phyloP scores from a whole-genome alignment of 768 basidiomycete genomes.

The Coprinopsis sp. region DNA sequence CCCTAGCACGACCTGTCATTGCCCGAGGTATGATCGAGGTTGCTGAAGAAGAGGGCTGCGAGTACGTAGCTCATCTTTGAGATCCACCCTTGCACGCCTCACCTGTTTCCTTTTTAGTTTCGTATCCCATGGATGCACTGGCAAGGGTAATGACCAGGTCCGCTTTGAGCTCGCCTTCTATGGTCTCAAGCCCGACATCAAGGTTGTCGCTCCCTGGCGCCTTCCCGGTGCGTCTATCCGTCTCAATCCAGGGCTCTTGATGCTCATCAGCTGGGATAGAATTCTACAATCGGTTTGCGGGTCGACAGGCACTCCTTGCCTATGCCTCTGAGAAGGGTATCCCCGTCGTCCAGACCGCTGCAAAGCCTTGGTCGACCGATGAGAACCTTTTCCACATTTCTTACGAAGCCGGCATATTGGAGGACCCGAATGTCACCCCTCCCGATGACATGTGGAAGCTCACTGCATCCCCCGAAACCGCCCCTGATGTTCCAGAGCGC shows the following conservation, averaged over 20 bases:
- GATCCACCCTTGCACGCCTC: not conserved
- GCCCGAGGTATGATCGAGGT: slow-evolving; percentile 97
- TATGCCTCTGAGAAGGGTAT: slow-evolving; percentile 87
- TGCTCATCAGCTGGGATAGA: slow-evolving; percentile 36
- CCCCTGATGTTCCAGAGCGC: slow-evolving; percentile 73
- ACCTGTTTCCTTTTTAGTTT: slow-evolving; percentile 50
- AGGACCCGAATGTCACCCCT: slow-evolving; percentile 92
- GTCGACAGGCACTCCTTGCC: slow-evolving; percentile 86
- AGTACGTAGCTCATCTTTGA: slow-evolving; percentile 49
- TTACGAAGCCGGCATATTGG: slow-evolving; percentile 98
- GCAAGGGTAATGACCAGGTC: slow-evolving; percentile 99
- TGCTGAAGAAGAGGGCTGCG: slow-evolving; percentile 90
- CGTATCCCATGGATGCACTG: slow-evolving; percentile 98
- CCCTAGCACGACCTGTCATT: slow-evolving; percentile 96
- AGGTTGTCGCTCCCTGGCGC: slow-evolving; percentile 98
- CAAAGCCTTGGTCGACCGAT: slow-evolving; percentile 99
- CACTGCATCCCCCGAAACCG: slow-evolving; percentile 75
- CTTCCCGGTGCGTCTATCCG: slow-evolving; percentile 62
- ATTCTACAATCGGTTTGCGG: slow-evolving; percentile 97
- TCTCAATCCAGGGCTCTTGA: not conserved
- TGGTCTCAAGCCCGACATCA: slow-evolving; percentile 96
- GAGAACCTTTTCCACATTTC: slow-evolving; percentile 99
- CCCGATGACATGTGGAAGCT: slow-evolving; percentile 99
- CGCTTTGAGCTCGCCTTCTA: slow-evolving; percentile 99
- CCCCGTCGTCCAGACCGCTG: slow-evolving; percentile 89